Base-by-base conservation (phyloP, 2,329 filamentous ascomycete genomes). In the Metarhizium album region DNA sequence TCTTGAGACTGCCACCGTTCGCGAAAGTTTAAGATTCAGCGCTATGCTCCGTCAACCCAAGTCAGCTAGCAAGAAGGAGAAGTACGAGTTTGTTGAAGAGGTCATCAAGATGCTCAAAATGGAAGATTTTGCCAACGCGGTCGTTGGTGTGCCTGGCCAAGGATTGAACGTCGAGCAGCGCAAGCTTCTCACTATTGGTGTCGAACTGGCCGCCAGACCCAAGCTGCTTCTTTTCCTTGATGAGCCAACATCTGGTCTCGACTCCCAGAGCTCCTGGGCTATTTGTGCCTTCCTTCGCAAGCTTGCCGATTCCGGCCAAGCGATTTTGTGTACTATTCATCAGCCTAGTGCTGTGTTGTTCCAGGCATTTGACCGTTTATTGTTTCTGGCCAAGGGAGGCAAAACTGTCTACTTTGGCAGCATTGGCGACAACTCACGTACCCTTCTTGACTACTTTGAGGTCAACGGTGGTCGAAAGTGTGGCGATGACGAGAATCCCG, bases 381-480 rank as follows among this genome's bases (percentile, higher is more conserved):
- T 85, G 0, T 82, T 86, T 64, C 72, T 86, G 3, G 80, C 80
- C 8, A 74, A 71, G 51, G 83, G 83, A 37, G 83, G 83, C 1
- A 79, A 74, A 60, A 85, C 81, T 0, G 80, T 86, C 1, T 87
- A 87, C 59, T 86, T 86, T 62, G 83, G 83, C 7, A 72, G 84
- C 2, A 80, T 86, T 40, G 83, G 83, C 0, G 59, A 75, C 0
- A 75, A 82, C 55, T 83, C 80, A 0, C 67, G 67, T 3, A 79
- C 69, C 0, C 64, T 86, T 47, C 71, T 80, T 1, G 67, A 71
- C 40, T 85, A 85, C 63, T 90, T 90, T 52, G 78, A 83, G 60
- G 59, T 65, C 11, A 78, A 85, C 50, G 85, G 84, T 4, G 82
- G 79, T 1, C 70, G 78, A 3, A 66, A 69, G 45, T 86, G 84